Percentiles rank a stretch among this genome's conserved stretches.
Evolutionary conservation across 2,329 filamentous ascomycete genomes (phyloP).

Genomic region (Colletotrichum sp.): DNA sequence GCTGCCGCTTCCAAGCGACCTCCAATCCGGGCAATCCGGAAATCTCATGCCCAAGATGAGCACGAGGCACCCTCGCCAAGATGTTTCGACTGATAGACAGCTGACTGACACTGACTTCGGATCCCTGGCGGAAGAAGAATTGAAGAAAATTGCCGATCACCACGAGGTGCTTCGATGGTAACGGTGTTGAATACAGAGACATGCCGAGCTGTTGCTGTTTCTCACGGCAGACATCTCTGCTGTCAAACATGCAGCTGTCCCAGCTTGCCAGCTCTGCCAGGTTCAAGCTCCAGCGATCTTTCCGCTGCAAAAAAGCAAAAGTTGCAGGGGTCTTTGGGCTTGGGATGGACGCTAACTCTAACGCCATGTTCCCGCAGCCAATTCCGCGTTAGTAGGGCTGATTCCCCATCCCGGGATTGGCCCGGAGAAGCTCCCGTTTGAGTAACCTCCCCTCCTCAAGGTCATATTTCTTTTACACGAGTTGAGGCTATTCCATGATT

Average conservation of each 20-base stretch:
- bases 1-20: not conserved
- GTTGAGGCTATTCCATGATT: not conserved
- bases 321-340: not conserved
- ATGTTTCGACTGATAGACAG: not conserved
- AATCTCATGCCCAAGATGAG: not conserved
- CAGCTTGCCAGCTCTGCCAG: not conserved
- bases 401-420: not conserved
- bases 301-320: not conserved
- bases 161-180: not conserved
- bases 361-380: not conserved
- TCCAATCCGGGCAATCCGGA: not conserved
- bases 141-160: not conserved
- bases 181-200: not conserved
- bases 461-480: not conserved
- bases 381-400: conserved; percentile 10
- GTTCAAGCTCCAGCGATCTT: not conserved
- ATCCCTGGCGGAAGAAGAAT: not conserved
- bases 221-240: not conserved
- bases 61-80: not conserved
- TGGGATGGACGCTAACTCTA: not conserved
- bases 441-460: not conserved
- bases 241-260: not conserved
- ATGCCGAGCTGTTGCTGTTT: not conserved
- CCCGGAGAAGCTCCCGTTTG: not conserved
- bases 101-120: not conserved